Percentiles rank a stretch among this genome's conserved stretches.
Evolutionary conservation across 202 grass and related monocot species (phyloP).

Genomic region (Digitaria exilis): DNA sequence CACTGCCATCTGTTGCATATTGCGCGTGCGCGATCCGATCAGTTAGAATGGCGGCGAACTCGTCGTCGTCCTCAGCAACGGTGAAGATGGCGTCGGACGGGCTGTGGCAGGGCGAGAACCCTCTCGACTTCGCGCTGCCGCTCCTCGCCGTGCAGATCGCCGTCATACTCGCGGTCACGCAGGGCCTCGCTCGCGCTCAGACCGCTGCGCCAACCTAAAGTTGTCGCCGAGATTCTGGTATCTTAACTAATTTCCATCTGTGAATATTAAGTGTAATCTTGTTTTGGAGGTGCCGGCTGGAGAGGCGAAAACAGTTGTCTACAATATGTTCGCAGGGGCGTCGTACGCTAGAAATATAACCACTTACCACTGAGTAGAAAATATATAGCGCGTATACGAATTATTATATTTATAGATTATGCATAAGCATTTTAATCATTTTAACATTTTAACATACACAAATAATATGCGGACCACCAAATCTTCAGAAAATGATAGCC

Average conservation of each 20-base stretch:
- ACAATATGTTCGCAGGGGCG: too few species aligned
- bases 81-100: constrained; percentile 78
- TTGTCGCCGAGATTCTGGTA: constrained; percentile 76
- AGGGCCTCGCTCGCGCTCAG: constrained; percentile 60
- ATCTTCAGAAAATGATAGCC: constrained; percentile 2
- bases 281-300: neutral
- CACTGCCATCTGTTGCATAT: too few species aligned
- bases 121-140: constrained; percentile 71
- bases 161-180: constrained; percentile 55
- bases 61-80: neutral
- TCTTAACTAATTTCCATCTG: too few species aligned
- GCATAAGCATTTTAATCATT: neutral
- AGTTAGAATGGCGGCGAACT: neutral
- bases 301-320: too few species aligned
- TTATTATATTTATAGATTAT: too few species aligned
- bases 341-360: too few species aligned
- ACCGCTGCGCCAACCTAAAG: constrained; percentile 76
- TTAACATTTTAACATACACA: neutral
- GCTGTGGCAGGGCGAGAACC: constrained; percentile 79
- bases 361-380: too few species aligned
- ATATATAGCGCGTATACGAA: too few species aligned
- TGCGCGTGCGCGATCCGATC: neutral
- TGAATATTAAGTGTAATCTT: neutral
- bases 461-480: neutral
- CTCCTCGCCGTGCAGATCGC: constrained; percentile 74